Percentiles rank a stretch among this genome's conserved stretches.
Evolutionary conservation across 2,329 filamentous ascomycete genomes (phyloP).

Genomic region (Macrophomina tecta): DNA sequence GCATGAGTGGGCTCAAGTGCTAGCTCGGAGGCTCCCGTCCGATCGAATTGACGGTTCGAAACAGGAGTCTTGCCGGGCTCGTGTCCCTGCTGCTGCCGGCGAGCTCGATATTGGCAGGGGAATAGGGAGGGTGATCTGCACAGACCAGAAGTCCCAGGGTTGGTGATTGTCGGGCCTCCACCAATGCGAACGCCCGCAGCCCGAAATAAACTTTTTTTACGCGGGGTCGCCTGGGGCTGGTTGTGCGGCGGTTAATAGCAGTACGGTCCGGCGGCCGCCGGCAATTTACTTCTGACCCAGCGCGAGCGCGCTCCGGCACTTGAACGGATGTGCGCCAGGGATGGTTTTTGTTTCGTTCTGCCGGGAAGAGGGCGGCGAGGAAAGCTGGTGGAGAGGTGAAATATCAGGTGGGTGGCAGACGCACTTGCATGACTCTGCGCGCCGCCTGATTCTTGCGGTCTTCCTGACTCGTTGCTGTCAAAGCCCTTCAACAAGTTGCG

Average conservation of each 20-base stretch:
- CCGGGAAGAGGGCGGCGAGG: neutral
- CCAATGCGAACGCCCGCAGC: neutral
- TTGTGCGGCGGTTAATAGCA: slow-evolving; percentile 24
- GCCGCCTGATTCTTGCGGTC: neutral
- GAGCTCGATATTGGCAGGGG: neutral
- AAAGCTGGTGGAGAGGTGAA: neutral
- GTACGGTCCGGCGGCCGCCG: slow-evolving; percentile 17
- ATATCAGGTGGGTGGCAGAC: neutral
- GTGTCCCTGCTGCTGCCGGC: neutral
- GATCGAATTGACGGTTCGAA: neutral
- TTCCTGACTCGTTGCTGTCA: slow-evolving; percentile 13
- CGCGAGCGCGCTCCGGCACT: slow-evolving; percentile 3
- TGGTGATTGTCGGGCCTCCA: slow-evolving; percentile 2
- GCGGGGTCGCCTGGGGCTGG: neutral
- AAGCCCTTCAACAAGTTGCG: slow-evolving; percentile 8
- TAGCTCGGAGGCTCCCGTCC: slow-evolving; percentile 7
- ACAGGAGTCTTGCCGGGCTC: neutral
- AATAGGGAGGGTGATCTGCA: neutral
- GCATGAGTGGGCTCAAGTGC: neutral
- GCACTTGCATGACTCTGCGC: slow-evolving; percentile 14
- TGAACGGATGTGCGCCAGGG: neutral
- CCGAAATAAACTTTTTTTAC: slow-evolving; percentile 11
- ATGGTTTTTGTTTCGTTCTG: slow-evolving; percentile 4
- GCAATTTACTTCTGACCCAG: slow-evolving; percentile 21
- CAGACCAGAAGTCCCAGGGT: neutral